These are phyloP conservation scores for Pelargonium myrrhifolium DNA, from an alignment of 441 rosid genomes.

Conservation along the genomic window DNA sequence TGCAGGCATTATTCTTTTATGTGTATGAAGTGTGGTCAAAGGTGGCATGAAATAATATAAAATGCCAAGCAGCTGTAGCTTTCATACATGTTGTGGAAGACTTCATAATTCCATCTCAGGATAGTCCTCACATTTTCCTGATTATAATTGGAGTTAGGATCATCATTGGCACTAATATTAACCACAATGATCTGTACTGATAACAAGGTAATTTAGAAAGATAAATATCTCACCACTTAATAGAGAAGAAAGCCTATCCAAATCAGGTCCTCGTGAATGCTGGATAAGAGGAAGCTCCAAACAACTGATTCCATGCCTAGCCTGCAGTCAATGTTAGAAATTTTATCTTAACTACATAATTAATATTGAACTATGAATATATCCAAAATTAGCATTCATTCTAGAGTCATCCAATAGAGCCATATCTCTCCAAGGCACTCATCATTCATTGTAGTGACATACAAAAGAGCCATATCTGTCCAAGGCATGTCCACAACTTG, in stretches of 20 bases:
- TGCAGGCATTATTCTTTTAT: background rate
- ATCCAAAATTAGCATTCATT: background rate
- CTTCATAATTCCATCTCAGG: background rate
- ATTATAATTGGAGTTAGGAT: background rate
- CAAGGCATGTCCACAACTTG: too few species aligned
- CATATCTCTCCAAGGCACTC: background rate
- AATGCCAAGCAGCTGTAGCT: too few species aligned
- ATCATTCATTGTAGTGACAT: too few species aligned
- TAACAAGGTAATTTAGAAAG: background rate
- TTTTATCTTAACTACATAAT: background rate
- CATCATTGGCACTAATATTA: background rate
- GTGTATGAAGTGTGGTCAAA: background rate
- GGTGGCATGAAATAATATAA: background rate
- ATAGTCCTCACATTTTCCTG: background rate
- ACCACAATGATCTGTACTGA: background rate
- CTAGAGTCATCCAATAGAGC: background rate
- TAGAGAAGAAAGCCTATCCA: conserved; percentile 51
- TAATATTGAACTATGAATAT: background rate
- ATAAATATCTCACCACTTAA: conserved; percentile 43
- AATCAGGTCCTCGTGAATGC: conserved; percentile 76
- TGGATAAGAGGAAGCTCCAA: conserved; percentile 87
- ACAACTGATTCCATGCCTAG: conserved; percentile 47
- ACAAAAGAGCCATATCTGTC: too few species aligned
- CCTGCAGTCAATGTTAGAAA: conserved; percentile 34
- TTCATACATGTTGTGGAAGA: background rate